Evolutionary conservation across 2,329 filamentous ascomycete genomes (phyloP), one percentile per base, ranked within the genome.

Genomic region (Monilinia fructigena): DNA sequence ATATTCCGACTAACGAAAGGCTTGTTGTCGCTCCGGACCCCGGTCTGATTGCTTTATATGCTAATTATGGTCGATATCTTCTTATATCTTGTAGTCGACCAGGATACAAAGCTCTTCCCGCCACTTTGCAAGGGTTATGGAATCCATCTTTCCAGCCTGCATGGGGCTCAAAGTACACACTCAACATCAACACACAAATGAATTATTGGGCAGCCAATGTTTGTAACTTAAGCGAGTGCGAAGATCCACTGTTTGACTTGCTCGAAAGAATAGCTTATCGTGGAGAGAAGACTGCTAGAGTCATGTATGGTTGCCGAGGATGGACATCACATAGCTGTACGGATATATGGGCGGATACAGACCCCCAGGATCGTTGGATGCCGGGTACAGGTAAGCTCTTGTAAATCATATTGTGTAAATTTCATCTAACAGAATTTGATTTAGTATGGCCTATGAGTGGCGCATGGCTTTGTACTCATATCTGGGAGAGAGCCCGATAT

Each of bases 161-260:
- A 0, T 83, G 82, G 81, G 80, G 80, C 4, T 78, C 76, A 31
- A 82, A 81, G 68, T 82, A 79, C 66, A 83, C 82, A 0, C 80
- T 83, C 69, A 82, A 83, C 68, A 82, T 83, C 72, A 84, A 83
- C 53, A 74, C 79, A 0, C 78, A 84, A 71, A 84, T 84, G 82
- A 83, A 83, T 68, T 84, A 84, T 70, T 84, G 81, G 82, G 77
- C 74, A 0, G 72, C 74, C 14, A 74, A 76, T 56, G 58, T 71
- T 3, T 72, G 72, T 48, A 74, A 74, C 54, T 65, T 76, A n/a
- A 60, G 75, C 0, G 79, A 80, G 55, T 77, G 76, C 26, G 75
- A 80, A 53, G 59, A 71, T 4, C 79, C 80, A 1, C 65, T 82
- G 0, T 80, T 81, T 55, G 74, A 78, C 28, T 71, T 78, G 1